These are phyloP conservation scores for Salinomyces thailandicus DNA, from an alignment of 2,329 filamentous ascomycete genomes.

Conservation along the genomic window DNA sequence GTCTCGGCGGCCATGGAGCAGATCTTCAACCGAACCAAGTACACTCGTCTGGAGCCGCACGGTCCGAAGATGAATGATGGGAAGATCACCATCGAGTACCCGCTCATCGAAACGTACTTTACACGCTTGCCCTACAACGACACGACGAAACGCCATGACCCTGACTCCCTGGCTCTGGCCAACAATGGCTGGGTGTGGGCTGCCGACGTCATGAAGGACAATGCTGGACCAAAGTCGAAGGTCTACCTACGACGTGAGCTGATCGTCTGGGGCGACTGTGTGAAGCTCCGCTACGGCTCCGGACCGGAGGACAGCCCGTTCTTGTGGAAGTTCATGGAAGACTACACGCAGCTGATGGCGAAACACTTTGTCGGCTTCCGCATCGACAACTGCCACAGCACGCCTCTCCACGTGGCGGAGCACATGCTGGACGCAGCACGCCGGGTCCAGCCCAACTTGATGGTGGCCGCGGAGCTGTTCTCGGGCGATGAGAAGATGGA, in stretches of 20 bases:
- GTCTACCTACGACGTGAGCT: conserved; percentile 95
- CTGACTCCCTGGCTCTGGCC: conserved; percentile 67
- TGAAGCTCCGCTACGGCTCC: conserved; percentile 84
- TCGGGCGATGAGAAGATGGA: conserved; percentile 93
- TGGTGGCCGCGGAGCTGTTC: conserved; percentile 90
- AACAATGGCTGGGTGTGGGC: conserved; percentile 99
- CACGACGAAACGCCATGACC: conserved; percentile 63
- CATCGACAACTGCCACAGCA: conserved; percentile 97
- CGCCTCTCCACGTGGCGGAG: conserved; percentile 85
- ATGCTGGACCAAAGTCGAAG: conserved; percentile 77
- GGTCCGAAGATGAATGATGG: conserved; percentile 80
- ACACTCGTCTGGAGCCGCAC: conserved; percentile 82
- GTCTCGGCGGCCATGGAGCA: conserved; percentile 76
- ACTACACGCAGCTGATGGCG: conserved; percentile 83
- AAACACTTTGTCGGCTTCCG: conserved; percentile 92
- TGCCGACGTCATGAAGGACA: conserved; percentile 85
- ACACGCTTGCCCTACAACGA: conserved; percentile 75
- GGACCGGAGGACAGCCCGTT: conserved; percentile 77
- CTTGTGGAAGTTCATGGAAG: conserved; percentile 91
- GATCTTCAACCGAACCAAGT: conserved; percentile 88
- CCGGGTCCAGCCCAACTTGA: conserved; percentile 72
- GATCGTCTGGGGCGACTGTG: conserved; percentile 97
- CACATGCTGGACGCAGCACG: conserved; percentile 92
- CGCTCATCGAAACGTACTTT: conserved; percentile 90
- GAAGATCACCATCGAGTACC: conserved; percentile 62